Evolutionary conservation across 805 yeast species (phyloP), one percentile per base, ranked within the genome.

Genomic region (Wickerhamiella spandovensis): DNA sequence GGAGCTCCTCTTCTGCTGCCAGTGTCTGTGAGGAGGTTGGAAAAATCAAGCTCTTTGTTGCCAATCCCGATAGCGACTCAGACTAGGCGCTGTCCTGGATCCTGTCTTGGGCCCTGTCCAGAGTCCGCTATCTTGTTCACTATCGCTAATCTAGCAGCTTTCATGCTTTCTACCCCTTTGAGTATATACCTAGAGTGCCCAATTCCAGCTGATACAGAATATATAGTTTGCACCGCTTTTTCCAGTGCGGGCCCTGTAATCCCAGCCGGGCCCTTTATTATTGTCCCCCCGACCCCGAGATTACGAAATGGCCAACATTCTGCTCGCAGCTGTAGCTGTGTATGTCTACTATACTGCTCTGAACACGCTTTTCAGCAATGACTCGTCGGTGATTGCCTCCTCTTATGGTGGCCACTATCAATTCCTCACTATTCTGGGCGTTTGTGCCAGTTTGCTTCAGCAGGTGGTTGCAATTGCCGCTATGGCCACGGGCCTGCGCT

Each of bases 371-470:
- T 22, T 55, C 18, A 25, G n/a, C 42, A 50, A 50, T 9, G 56
- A 51, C 44, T 13, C 56, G 15, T 15, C 51, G 18, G 43, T 56
- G 12, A 48, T 56, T 13, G 49, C 53, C 22, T 30, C 49, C 21
- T 53, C 59, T 18, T 59, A 54, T 47, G 67, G 68, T 30, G 62
- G 78, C 68, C 56, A 74, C 53, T 48, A 56, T 52, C 59, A 58
- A 53, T 48, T 66, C 64, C 58, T 66, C 47, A 66, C 69, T 28
- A 59, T 60, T 41, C 51, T 58, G 50, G 58, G 61, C 24, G 51
- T 63, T 39, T 39, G 52, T 48, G 52, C 59, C 51, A 24, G 61
- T 23, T 50, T 56, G 20, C 37, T 50, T 18, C 58, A 55, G 47
- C 58, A 54, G 45, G 20, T 58, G 49, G 13, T 56, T 41, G 57